These are phyloP conservation scores for Arthrobotrys iridis DNA, from an alignment of 2,329 filamentous ascomycete genomes.

Conservation along the genomic window DNA sequence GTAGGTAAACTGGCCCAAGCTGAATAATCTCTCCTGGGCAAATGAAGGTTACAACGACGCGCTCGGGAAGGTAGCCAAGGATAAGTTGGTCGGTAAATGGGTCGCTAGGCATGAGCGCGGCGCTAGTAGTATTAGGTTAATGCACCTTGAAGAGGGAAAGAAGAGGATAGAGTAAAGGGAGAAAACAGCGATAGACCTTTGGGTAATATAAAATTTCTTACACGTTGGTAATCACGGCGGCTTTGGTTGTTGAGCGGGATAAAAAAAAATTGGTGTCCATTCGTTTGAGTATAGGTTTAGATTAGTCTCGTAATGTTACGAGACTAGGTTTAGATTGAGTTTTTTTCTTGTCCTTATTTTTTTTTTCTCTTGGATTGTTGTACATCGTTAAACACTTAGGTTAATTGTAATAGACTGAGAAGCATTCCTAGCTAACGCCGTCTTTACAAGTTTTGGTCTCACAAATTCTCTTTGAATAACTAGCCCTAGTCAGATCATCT, in stretches of 20 bases:
- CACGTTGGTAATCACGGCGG: not conserved
- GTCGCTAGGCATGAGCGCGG: constrained; percentile 76
- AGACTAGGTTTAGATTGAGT: constrained; percentile 1
- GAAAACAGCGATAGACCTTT: not conserved
- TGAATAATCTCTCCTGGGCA: constrained; percentile 87
- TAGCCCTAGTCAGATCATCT: no score
- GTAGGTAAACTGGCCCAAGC: constrained; percentile 97
- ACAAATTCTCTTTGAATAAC: no score
- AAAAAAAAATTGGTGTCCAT: not conserved
- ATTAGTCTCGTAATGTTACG: no score
- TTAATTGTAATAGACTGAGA: constrained; percentile 6
- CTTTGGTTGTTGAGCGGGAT: not conserved
- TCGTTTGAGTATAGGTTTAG: constrained; percentile 11
- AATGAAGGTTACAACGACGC: constrained; percentile 89
- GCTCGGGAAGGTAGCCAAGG: constrained; percentile 81
- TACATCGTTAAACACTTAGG: constrained; percentile 4
- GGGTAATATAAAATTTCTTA: not conserved
- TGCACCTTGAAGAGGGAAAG: constrained; percentile 82
- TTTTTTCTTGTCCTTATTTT: not conserved
- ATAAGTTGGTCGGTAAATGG: constrained; percentile 75
- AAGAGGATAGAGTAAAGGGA: constrained; percentile 88
- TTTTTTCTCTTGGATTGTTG: not conserved
- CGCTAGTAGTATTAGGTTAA: constrained; percentile 67
- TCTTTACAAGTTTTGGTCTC: no score
- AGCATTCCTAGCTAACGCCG: not conserved